Evolutionary conservation across 2,329 filamentous ascomycete species (phyloP), one percentile per base, ranked within the genome.

Genomic region (Emergomyces pasteurianus): DNA sequence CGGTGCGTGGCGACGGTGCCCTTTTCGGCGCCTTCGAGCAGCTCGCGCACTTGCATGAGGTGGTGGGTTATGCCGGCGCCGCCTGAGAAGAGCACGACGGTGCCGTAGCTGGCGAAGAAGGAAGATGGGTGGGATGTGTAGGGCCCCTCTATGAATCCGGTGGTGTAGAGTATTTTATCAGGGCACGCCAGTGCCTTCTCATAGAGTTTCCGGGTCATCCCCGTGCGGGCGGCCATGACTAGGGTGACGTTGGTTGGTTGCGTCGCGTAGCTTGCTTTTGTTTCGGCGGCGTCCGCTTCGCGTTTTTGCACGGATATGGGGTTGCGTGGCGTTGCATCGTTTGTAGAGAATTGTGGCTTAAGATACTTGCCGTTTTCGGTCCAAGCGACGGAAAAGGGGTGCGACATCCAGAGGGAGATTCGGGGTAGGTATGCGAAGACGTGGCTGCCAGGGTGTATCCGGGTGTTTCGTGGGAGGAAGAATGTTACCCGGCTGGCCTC

Each of bases 21-120:
- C 28, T 77, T 73, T 61, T 77, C 71, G 63, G 79, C 80, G 61
- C 79, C 79, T 18, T 75, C 71, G 62, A 87, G 75, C 1, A 87
- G 78, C 60, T 85, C 79, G 63, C 81, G 81, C 23, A 86, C 77
- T 71, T 82, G 83, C 60, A 83, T 78, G 62, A 86, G 76, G 70
- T 86, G 83, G 68, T 87, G 84, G 1, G 85, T 87, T 62, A 87
- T 86, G 59, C 84, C 84, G 34, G 85, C 83, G 59, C 84, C 84
- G 55, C 82, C 84, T 4, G 84, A 84, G 73, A 87, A 86, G 60
- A 87, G 80, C 28, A 87, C 72, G n/a, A 82, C 78, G 0, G 84
- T 86, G 67, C 84, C 85, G 72, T 86, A 87, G 58, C 80, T 84
- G 54, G 78, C 74, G 58, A 85, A 76, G 56, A 78, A 77, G 42